These are phyloP conservation scores for Jamesozyma rosinii DNA, from an alignment of 805 yeast genomes.

Conservation along the genomic window DNA sequence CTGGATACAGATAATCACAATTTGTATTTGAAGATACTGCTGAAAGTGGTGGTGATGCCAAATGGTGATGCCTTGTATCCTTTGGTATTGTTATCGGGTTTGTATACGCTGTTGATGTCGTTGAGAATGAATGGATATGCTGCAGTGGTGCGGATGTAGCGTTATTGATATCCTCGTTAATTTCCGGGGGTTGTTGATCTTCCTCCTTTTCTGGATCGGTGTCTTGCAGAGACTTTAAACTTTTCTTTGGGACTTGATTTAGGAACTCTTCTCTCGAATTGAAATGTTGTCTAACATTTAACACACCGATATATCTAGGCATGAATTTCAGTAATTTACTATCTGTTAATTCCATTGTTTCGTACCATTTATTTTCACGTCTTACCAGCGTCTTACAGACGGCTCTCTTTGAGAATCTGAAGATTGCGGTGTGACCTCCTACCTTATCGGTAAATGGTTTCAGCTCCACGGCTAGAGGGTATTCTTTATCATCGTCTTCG, in stretches of 20 bases:
- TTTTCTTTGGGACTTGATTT: slow-evolving; percentile 10
- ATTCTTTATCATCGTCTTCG: slow-evolving; percentile 32
- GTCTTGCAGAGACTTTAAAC: neutral
- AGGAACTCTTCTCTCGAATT: slow-evolving; percentile 25
- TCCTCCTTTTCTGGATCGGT: neutral
- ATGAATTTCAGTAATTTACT: slow-evolving; percentile 70
- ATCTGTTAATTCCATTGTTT: slow-evolving; percentile 70
- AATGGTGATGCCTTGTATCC: neutral
- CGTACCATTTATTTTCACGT: slow-evolving; percentile 87
- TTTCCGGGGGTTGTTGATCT: neutral
- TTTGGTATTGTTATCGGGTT: slow-evolving; percentile 2
- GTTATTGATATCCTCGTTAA: neutral
- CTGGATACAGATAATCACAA: slow-evolving; percentile 38
- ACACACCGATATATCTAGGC: slow-evolving; percentile 92
- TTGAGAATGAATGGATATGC: slow-evolving; percentile 17
- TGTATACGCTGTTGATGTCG: slow-evolving; percentile 8
- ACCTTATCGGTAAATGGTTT: slow-evolving; percentile 89
- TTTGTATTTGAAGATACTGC: neutral
- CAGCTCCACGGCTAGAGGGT: slow-evolving; percentile 75
- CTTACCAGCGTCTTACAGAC: slow-evolving; percentile 90
- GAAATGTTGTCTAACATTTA: slow-evolving; percentile 74
- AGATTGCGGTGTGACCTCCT: slow-evolving; percentile 97
- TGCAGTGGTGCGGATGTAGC: slow-evolving; percentile 8
- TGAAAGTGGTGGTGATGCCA: neutral
- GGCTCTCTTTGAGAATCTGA: slow-evolving; percentile 81